phyloP scores from a whole-genome alignment of 345 rosid genomes.

The Eucalyptus pumila region DNA sequence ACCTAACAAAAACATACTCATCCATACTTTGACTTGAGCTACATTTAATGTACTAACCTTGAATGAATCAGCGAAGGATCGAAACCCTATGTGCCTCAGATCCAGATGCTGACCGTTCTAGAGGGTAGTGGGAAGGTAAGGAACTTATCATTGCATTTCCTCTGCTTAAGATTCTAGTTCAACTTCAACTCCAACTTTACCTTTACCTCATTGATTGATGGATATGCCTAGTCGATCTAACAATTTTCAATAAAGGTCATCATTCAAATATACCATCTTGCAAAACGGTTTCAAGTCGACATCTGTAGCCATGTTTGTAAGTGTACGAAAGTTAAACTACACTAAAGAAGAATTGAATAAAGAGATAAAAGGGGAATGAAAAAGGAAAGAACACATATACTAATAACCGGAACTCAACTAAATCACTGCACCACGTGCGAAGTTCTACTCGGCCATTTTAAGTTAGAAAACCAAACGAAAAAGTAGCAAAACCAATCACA shows the following conservation, averaged over 20 bases:
- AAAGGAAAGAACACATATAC: background rate
- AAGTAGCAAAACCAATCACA: background rate
- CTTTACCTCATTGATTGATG: background rate
- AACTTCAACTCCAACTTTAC: background rate
- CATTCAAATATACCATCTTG: background rate
- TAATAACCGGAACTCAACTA: background rate
- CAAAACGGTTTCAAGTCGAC: background rate
- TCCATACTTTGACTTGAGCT: no score
- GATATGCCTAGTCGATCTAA: background rate
- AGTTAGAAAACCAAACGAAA: background rate
- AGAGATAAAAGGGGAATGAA: background rate
- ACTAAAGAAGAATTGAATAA: background rate
- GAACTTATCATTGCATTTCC: background rate
- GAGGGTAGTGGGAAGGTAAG: background rate
- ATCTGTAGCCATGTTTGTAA: background rate
- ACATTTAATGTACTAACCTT: no score
- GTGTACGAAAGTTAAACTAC: background rate
- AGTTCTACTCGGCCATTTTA: background rate
- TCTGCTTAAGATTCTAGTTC: background rate
- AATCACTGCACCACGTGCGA: background rate
- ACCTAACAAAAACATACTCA: no score
- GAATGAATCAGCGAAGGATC: no score
- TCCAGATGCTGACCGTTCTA: no score
- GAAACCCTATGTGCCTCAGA: no score
- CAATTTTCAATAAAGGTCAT: background rate